Base-by-base conservation (phyloP, 2,329 filamentous ascomycete genomes). In the Pestalotiopsis fici region DNA sequence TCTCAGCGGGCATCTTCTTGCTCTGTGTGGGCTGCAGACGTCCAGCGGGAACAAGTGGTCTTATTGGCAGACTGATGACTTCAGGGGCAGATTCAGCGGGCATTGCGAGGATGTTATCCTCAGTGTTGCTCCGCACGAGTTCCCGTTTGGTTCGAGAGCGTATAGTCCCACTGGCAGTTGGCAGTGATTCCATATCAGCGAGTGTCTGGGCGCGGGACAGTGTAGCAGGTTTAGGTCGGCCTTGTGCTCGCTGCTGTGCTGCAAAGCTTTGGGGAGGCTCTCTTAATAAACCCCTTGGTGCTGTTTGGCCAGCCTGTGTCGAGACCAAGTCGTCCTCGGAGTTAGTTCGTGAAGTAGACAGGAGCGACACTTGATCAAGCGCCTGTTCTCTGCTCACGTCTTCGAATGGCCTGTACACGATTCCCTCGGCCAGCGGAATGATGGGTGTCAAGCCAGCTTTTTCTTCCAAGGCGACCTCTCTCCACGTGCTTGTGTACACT, bases 391-490 rank as follows among this genome's bases (percentile, higher is more conserved):
- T 83, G 68, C 87, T 77, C 77, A 87, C 86, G 68, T 89, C 87
- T 64, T 90, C 87, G 69, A 89, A 91, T 0, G 89, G 89, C 25
- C 88, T 82, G 74, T 91, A 91, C 13, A 91, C 88, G 62, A 90
- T 81, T 55, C 87, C 85, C 66, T 89, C 86, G 2, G 85, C 84
- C 25, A 91, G 80, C 2, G 89, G 89, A 67, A 91, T 90, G 70
- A 83, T 81, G 0, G 89, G 89, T 0, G 89, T 91, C 65, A 91
- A 79, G 1, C 88, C 88, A 54, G 87, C 86, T 76, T 91, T 88
- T 75, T 91, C 89, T 77, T 91, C 89, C n/a, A 88, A 84, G 0
- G 88, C 88, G 78, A 91, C 88, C 74, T 91, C 89, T 73, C 88
- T 87, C 85, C 89, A 91, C 1, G 87, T 87, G 64, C 87, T 85